A percentile compares a stretch with the other conserved stretches of the same genome.
phyloP scores from a whole-genome alignment of 129 eudicot species.

The Flaveria trinervia region DNA sequence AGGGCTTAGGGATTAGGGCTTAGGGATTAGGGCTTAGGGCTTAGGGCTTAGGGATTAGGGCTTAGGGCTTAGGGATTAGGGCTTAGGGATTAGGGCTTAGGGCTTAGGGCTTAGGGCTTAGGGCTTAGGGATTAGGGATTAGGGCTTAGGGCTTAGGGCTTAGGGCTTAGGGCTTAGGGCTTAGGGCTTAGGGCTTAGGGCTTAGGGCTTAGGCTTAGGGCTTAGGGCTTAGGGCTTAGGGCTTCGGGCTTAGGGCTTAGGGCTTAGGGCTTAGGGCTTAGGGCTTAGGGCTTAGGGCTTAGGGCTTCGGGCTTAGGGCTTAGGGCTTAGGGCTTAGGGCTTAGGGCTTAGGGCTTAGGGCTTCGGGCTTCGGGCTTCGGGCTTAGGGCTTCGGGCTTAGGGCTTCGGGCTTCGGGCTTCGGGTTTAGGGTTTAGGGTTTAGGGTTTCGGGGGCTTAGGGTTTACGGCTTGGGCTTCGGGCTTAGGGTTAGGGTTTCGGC shows the following conservation, averaged over 20 bases:
- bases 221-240: background rate
- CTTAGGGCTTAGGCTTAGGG: no score
- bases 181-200: constrained; percentile 10
- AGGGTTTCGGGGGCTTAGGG: constrained; percentile 7
- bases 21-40: background rate
- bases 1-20: constrained; percentile 12
- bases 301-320: constrained; percentile 4
- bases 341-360: constrained; percentile 20
- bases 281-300: constrained; percentile 5
- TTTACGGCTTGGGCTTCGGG: constrained; percentile 7
- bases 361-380: background rate
- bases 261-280: constrained; percentile 8
- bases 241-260: background rate
- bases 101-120: constrained; percentile 21
- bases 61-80: background rate
- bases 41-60: background rate
- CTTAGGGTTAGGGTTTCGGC: constrained; percentile 15
- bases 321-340: background rate
- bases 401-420: no score
- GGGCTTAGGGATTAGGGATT: constrained; percentile 18
- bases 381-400: background rate
- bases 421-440: constrained; percentile 13
- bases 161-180: constrained; percentile 19
- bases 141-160: background rate
- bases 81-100: background rate